These are phyloP conservation scores for Paulownia fortunei DNA, from an alignment of 257 asterid species.

Conservation along the genomic window DNA sequence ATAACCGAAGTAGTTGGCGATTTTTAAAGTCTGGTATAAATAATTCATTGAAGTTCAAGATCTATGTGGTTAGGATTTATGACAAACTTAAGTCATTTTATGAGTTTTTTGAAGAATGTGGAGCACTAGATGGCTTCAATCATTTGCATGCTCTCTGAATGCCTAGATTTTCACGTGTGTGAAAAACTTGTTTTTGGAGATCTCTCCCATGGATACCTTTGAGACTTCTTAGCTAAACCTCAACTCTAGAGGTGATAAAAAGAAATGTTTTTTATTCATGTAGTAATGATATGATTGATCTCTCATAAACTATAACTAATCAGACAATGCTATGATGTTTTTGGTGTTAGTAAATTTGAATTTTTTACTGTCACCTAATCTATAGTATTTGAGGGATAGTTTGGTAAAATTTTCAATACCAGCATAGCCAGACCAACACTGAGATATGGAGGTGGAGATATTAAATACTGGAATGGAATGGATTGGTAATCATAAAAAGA, in stretches of 20 bases:
- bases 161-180: background rate
- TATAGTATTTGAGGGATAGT: constrained; percentile 5
- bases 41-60: constrained; percentile 20
- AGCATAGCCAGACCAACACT: background rate
- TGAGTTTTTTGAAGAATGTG: background rate
- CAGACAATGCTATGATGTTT: constrained; percentile 4
- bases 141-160: constrained; percentile 1
- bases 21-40: background rate
- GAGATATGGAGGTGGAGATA: background rate
- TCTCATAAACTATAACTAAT: background rate
- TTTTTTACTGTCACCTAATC: background rate
- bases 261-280: constrained; percentile 4
- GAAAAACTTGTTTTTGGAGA: constrained; percentile 13
- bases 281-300: background rate
- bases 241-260: background rate
- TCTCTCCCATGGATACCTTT: background rate
- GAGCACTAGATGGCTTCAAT: background rate
- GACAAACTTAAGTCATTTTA: background rate
- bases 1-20: constrained; percentile 9
- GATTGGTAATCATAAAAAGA: background rate
- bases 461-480: background rate
- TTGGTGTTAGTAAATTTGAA: background rate
- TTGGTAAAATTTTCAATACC: constrained; percentile 4
- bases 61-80: constrained; percentile 1
- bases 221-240: constrained; percentile 7